phyloP scores from a whole-genome alignment of 208 protist genomes.

The Vickermania ingenoplastis region DNA sequence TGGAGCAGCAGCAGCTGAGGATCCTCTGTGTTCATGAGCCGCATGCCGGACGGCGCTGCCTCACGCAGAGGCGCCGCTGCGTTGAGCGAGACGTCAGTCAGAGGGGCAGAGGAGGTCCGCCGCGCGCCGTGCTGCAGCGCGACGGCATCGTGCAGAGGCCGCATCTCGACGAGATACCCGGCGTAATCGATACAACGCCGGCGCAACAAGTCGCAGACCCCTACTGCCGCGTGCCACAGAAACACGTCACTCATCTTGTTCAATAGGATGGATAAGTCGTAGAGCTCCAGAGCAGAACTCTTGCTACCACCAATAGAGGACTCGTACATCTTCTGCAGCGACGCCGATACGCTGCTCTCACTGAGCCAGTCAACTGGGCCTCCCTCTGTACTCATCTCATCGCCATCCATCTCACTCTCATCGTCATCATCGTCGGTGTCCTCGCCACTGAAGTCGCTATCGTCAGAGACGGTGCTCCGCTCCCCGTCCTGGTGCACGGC shows the following conservation, averaged over 20 bases:
- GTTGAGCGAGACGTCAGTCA: constrained; percentile 27
- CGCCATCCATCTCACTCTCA: constrained; percentile 20
- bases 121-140: constrained; percentile 49
- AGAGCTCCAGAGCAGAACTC: constrained; percentile 66
- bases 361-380: constrained; percentile 46
- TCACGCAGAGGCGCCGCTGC: constrained; percentile 8
- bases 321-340: constrained; percentile 56
- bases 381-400: constrained; percentile 33
- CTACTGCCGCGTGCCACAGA: constrained; percentile 79
- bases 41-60: constrained; percentile 20
- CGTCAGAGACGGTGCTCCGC: constrained; percentile 6
- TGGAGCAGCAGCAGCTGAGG: constrained; percentile 70
- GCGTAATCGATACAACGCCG: constrained; percentile 74
- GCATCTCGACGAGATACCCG: constrained; percentile 73
- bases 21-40: constrained; percentile 67
- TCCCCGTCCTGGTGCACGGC: constrained; percentile 10
- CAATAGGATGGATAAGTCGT: constrained; percentile 67
- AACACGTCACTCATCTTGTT: constrained; percentile 48
- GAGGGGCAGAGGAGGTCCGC: constrained; percentile 20
- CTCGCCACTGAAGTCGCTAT: constrained; percentile 10
- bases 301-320: constrained; percentile 44
- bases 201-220: constrained; percentile 67
- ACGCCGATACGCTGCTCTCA: constrained; percentile 24
- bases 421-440: constrained; percentile 3
- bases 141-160: constrained; percentile 71